phyloP scores from a whole-genome alignment of 768 basidiomycete species.

The Mycena amicta region DNA sequence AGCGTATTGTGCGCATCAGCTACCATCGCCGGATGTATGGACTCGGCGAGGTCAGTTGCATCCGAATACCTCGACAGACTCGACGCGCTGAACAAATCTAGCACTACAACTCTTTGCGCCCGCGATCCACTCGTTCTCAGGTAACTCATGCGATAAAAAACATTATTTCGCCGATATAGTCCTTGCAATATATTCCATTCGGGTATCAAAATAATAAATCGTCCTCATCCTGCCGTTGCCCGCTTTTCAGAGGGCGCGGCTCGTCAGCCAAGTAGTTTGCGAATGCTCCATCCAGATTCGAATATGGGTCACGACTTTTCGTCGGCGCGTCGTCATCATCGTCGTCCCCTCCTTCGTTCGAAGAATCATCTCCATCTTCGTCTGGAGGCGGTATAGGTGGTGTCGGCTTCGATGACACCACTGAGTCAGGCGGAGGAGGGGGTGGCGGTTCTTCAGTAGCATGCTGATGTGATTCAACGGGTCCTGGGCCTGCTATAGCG shows the following conservation, averaged over 20 bases:
- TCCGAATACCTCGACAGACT: not conserved
- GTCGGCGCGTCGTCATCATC: conserved; percentile 36
- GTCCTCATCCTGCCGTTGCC: conserved; percentile 54
- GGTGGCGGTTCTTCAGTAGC: conserved; percentile 25
- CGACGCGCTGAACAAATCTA: conserved; percentile 33
- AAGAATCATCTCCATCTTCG: conserved; percentile 11
- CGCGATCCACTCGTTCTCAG: conserved; percentile 39
- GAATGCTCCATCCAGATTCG: conserved; percentile 77
- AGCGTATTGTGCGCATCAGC: conserved; percentile 69
- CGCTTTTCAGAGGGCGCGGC: conserved; percentile 63
- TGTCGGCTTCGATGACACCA: conserved; percentile 33
- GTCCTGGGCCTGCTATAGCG: conserved; percentile 65
- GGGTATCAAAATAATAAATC: conserved; percentile 63
- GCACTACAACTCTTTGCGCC: conserved; percentile 89
- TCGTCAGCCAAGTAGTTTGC: conserved; percentile 72
- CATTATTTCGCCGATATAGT: conserved; percentile 26
- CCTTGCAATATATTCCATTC: not conserved
- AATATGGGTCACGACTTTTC: conserved; percentile 70
- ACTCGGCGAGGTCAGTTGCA: conserved; percentile 80
- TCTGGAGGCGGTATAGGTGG: conserved; percentile 33
- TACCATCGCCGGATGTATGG: conserved; percentile 96
- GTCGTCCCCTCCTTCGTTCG: conserved; percentile 17
- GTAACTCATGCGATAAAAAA: conserved; percentile 30
- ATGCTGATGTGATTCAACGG: conserved; percentile 45
- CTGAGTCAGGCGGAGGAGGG: conserved; percentile 28